phyloP scores from a whole-genome alignment of 1,284 basidiomycete species.

The Trichosporon asahii region DNA sequence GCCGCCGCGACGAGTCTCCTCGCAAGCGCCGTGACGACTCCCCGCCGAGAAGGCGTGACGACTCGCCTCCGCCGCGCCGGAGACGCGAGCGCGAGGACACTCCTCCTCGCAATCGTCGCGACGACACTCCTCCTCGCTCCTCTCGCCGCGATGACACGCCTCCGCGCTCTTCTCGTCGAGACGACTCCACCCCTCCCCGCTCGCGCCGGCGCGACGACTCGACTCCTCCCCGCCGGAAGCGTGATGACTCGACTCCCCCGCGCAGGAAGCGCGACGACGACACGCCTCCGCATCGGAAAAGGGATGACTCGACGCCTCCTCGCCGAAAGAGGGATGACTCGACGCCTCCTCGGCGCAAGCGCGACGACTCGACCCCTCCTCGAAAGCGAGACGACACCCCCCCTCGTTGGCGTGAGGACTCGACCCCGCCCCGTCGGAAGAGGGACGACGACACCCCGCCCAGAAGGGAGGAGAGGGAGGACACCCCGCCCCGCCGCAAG shows the following conservation, averaged over 20 bases:
- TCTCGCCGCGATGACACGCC: constrained; percentile 14
- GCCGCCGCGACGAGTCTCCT: background rate
- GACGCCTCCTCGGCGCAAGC: constrained; percentile 18
- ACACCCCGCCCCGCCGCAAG: background rate
- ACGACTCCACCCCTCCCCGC: constrained; percentile 3
- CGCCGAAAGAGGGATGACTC: constrained; percentile 8
- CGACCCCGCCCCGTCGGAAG: background rate
- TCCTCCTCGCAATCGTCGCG: constrained; percentile 3
- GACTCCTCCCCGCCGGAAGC: constrained; percentile 1
- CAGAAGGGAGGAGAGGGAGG: background rate
- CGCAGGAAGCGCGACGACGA: constrained; percentile 10
- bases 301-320: constrained; percentile 5
- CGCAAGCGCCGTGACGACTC: background rate
- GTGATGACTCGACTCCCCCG: background rate
- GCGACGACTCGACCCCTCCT: constrained; percentile 10
- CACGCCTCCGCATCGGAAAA: constrained; percentile 1
- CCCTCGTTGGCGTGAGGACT: background rate
- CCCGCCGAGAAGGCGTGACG: constrained; percentile 5
- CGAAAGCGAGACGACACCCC: constrained; percentile 7
- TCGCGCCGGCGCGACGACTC: constrained; percentile 10
- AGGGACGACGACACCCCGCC: background rate
- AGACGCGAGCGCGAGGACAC: constrained; percentile 15
- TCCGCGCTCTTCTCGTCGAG: constrained; percentile 2
- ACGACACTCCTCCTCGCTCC: background rate
- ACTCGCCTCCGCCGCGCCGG: constrained; percentile 9